Percentiles rank a stretch among this genome's conserved stretches.
phyloP scores from a whole-genome alignment of 345 rosid species.

The Laguncularia racemosa region DNA sequence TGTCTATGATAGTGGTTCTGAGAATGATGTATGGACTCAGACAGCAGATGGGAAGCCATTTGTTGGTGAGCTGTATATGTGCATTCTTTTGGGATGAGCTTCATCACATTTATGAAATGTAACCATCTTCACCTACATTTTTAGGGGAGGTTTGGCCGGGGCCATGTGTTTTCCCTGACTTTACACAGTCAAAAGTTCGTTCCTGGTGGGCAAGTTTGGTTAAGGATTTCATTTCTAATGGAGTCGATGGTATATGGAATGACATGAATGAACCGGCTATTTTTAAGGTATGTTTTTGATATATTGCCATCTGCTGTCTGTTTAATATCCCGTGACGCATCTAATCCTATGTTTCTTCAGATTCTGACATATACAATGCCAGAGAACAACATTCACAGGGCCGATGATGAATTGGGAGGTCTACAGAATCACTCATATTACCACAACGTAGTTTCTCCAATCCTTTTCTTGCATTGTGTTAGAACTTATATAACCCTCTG shows the following conservation, averaged over 20 bases:
- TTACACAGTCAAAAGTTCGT: slow-evolving; percentile 63
- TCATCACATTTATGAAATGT: neutral
- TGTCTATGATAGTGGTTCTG: slow-evolving; percentile 60
- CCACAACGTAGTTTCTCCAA: slow-evolving; percentile 61
- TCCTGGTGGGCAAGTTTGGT: slow-evolving; percentile 88
- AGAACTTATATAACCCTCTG: neutral
- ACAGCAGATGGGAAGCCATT: slow-evolving; percentile 58
- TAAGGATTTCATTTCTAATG: slow-evolving; percentile 65
- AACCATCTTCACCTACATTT: slow-evolving; percentile 9
- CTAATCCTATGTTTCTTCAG: slow-evolving; percentile 22
- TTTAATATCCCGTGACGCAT: no score
- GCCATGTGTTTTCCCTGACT: slow-evolving; percentile 86
- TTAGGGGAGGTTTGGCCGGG: slow-evolving; percentile 98
- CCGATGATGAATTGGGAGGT: slow-evolving; percentile 81
- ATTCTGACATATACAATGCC: slow-evolving; percentile 88
- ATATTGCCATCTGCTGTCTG: neutral
- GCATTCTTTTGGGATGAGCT: slow-evolving; percentile 3
- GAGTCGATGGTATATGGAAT: slow-evolving; percentile 98
- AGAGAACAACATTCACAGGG: slow-evolving; percentile 68
- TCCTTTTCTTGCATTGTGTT: slow-evolving; percentile 5
- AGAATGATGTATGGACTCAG: slow-evolving; percentile 57
- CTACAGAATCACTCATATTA: slow-evolving; percentile 69
- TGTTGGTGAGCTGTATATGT: slow-evolving; percentile 38
- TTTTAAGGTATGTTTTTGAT: slow-evolving; percentile 60
- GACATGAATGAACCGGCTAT: slow-evolving; percentile 96